Evolutionary conservation across 345 rosid genomes (phyloP), one percentile per base, ranked within the genome.

Genomic region (Brassica nigra): DNA sequence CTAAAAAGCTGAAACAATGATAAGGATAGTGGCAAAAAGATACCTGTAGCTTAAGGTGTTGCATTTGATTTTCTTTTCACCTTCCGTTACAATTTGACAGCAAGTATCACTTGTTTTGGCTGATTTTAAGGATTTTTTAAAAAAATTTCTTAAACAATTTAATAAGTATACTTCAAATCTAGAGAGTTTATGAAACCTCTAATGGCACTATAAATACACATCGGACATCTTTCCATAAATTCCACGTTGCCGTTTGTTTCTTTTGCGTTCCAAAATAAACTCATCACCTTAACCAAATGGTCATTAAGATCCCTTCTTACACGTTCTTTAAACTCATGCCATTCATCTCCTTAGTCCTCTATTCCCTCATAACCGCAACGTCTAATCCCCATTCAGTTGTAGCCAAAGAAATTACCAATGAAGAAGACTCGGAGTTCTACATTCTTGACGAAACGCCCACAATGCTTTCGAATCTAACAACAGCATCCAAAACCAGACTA

Each of bases 391-490:
- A 29, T 36, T 58, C 68, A 4, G 73, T 65, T 66, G 10, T 78
- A 44, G 68, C 73, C 52, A 23, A 71, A 64, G 66, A 71, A 54
- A 4, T 12, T 64, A 77, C 39, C 30, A 62, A 49, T n/a, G 81
- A 16, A 78, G 54, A 73, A 73, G 74, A 59, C 11, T 63, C 9
- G 5, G 74, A 67, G 52, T 73, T 73, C 59, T 73, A 66, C 42
- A 30, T 66, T 66, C 69, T 73, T 73, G 78, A 79, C 16, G 74
- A 66, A 59, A 31, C 54, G 15, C 74, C 73, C 16, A 58, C 69
- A 30, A 54, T 66, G 57, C 66, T 65, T 57, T 11, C 67, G 6
- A 78, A 78, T 23, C 52, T 29, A 12, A 63, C 59, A 7, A 20
- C 39, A 71, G 29, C 73, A 65, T 65, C 68, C 54, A 78, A 73